Percentiles rank a stretch among this genome's conserved stretches.
Evolutionary conservation across 164 flowering plant genomes (phyloP).

Genomic region (Nymphaea thermarum): DNA sequence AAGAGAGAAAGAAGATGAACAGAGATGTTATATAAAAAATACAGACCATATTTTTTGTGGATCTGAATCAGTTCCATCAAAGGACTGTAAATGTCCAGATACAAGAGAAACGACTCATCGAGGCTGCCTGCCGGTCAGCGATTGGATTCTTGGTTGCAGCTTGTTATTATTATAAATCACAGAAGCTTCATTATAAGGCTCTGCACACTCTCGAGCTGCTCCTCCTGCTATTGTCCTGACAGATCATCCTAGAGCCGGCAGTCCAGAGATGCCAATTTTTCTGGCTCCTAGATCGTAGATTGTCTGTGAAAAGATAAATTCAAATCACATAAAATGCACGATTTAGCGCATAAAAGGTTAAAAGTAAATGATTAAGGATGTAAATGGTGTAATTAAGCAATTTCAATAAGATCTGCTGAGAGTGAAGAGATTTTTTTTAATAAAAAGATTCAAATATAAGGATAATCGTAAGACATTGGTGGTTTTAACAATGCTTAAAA

Average conservation of each 20-base stretch:
- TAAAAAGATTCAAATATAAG: too few species aligned
- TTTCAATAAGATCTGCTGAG: background rate
- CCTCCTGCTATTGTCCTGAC: constrained; percentile 36
- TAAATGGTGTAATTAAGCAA: background rate
- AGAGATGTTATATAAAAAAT: too few species aligned
- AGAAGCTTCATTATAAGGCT: constrained; percentile 13
- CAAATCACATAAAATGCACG: background rate
- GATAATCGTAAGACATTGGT: too few species aligned
- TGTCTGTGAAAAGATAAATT: constrained; percentile 10
- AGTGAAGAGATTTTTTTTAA: background rate
- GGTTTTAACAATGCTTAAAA: too few species aligned
- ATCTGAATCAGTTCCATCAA: background rate
- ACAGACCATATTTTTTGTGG: constrained; percentile 1
- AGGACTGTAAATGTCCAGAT: background rate
- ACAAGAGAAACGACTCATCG: background rate
- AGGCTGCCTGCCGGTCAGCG: background rate
- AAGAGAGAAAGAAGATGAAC: background rate
- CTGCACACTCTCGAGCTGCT: constrained; percentile 14
- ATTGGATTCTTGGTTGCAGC: background rate
- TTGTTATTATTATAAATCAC: too few species aligned
- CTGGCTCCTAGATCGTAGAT: constrained; percentile 21
- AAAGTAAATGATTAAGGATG: background rate
- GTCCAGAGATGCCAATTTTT: constrained; percentile 21
- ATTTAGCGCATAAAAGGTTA: background rate
- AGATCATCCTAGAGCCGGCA: constrained; percentile 32